Evolutionary conservation across 768 basidiomycete genomes (phyloP).

Genomic region (Suillus decipiens): DNA sequence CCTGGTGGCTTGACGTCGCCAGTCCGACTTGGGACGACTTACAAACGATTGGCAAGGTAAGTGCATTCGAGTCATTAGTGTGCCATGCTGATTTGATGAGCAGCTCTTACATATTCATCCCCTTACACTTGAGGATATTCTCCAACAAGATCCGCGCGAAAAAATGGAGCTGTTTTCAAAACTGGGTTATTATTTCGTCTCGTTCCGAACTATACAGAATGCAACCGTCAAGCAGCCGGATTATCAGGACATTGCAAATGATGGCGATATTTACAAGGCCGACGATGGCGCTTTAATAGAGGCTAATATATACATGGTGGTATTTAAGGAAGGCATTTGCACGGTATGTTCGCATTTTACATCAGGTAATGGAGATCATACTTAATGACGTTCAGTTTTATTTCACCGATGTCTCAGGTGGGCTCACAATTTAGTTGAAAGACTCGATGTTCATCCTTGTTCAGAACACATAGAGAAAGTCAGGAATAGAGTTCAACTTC

Average conservation of each 20-base stretch:
- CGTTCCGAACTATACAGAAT: conserved; percentile 80
- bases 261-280: conserved; percentile 28
- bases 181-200: conserved; percentile 91
- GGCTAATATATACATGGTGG: conserved; percentile 85
- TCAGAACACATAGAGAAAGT: conserved; percentile 79
- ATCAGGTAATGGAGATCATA: background rate
- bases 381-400: conserved; percentile 62
- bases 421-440: background rate
- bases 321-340: conserved; percentile 87
- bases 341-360: conserved; percentile 45
- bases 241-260: conserved; percentile 28
- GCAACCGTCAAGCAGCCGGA: conserved; percentile 43
- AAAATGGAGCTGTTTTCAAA: conserved; percentile 87
- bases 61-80: conserved; percentile 16
- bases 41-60: conserved; percentile 79
- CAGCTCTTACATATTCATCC: conserved; percentile 89
- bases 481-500: conserved; percentile 62
- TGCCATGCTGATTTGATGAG: conserved; percentile 5
- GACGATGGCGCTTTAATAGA: conserved; percentile 60
- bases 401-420: conserved; percentile 80
- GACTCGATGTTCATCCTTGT: conserved; percentile 9
- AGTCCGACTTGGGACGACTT: conserved; percentile 89
- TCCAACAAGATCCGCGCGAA: conserved; percentile 89
- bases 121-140: conserved; percentile 88
- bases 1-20: conserved; percentile 92